Percentiles rank a stretch among this genome's conserved stretches.
Conservation (phyloP, 2,329 filamentous ascomycete species). For the Neonectria sp. region DNA sequence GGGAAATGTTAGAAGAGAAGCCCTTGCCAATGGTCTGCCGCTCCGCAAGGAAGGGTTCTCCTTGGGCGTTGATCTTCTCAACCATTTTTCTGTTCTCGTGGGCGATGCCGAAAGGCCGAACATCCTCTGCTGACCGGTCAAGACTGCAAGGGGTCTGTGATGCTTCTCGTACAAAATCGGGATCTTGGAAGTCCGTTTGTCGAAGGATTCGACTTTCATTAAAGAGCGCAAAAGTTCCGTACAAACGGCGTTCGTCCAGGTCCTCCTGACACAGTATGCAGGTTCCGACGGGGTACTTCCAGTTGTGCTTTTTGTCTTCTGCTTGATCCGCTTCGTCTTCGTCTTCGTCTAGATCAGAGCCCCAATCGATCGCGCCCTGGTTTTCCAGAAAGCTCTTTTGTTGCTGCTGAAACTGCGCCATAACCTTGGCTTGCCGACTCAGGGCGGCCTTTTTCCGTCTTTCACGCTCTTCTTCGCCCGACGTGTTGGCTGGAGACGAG, state of each 20-base stretch:
- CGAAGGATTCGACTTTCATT: conserved; percentile 89
- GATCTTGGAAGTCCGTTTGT: conserved; percentile 86
- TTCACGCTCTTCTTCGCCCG: conserved; percentile 81
- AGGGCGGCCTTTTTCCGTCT: conserved; percentile 91
- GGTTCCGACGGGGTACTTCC: conserved; percentile 93
- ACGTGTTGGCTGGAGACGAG: conserved; percentile 80
- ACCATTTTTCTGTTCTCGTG: conserved; percentile 86
- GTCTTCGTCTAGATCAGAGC: conserved; percentile 80
- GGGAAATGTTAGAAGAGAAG: conserved; percentile 79
- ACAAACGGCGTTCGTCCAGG: conserved; percentile 88
- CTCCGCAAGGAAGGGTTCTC: conserved; percentile 80
- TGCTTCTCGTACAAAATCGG: conserved; percentile 88
- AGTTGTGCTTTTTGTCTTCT: conserved; percentile 75
- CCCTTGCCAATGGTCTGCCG: conserved; percentile 90
- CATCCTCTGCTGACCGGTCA: conserved; percentile 85
- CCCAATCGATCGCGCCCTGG: conserved; percentile 91
- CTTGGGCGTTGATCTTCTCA: conserved; percentile 81
- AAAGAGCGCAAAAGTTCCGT: conserved; percentile 93
- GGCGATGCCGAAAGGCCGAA: conserved; percentile 92
- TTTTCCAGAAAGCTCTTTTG: conserved; percentile 95
- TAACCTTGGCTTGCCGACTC: conserved; percentile 91
- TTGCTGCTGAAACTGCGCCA: conserved; percentile 98
- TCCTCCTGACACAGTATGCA: conserved; percentile 98
- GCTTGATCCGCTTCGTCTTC: conserved; percentile 75
- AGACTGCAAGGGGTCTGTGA: conserved; percentile 84